phyloP scores from a whole-genome alignment of 2,329 filamentous ascomycete species.

The Dothistroma septosporum region DNA sequence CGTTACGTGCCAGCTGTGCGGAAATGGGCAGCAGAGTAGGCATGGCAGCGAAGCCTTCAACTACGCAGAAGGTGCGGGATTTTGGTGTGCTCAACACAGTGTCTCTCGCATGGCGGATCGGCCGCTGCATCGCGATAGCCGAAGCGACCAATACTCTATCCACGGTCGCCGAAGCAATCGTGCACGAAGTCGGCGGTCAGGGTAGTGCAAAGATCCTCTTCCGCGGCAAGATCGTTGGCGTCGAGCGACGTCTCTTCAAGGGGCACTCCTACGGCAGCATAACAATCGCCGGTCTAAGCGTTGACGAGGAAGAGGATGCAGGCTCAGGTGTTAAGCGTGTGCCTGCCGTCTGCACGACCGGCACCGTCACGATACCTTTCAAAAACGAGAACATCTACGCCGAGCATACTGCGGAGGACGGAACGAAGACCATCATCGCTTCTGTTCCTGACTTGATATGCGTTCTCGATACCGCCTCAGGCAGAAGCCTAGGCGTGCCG shows the following conservation, averaged over 20 bases:
- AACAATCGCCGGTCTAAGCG: constrained; percentile 39
- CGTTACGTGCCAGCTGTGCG: constrained; percentile 36
- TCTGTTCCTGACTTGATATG: constrained; percentile 50
- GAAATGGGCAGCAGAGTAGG: constrained; percentile 44
- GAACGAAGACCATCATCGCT: constrained; percentile 42
- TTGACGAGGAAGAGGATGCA: constrained; percentile 34
- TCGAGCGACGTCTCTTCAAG: constrained; percentile 54
- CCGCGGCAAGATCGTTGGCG: constrained; percentile 60
- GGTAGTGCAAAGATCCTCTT: constrained; percentile 56
- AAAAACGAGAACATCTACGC: constrained; percentile 72
- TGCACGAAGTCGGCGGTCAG: constrained; percentile 55
- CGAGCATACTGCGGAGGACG: constrained; percentile 34
- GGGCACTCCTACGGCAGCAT: constrained; percentile 60
- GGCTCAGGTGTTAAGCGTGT: constrained; percentile 25
- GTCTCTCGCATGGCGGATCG: constrained; percentile 51
- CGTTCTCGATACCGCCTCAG: constrained; percentile 48
- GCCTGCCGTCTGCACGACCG: constrained; percentile 38
- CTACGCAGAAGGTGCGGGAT: constrained; percentile 36
- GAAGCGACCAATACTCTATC: constrained; percentile 49
- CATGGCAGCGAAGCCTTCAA: constrained; percentile 40
- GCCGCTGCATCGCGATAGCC: constrained; percentile 54
- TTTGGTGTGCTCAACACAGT: constrained; percentile 41
- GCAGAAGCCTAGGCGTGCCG: constrained; percentile 50
- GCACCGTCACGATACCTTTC: constrained; percentile 62
- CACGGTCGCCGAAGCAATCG: constrained; percentile 55